Base-by-base conservation (phyloP, 768 basidiomycete genomes). In the Tylopilus plumbeoviolaceoides region DNA sequence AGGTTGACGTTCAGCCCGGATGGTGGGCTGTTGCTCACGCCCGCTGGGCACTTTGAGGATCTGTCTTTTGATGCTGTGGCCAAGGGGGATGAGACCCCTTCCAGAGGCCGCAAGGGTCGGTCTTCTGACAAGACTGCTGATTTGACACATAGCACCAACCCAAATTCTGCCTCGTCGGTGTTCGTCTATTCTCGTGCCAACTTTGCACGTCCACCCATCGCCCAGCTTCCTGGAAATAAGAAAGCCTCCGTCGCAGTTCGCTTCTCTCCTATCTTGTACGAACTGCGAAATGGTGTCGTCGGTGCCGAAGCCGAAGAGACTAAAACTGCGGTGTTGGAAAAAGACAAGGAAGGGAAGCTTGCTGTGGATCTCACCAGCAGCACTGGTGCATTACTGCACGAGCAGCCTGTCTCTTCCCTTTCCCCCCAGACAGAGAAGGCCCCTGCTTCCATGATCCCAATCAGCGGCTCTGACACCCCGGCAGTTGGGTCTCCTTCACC, bases 1-100 rank as follows among this genome's bases (percentile, higher is more conserved):
- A 80, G 97, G 33, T 74, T 99, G 55, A 87, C 88, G 11, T 99
- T 98, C 72, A 93, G 91, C 50, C 91, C 95, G 2, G 97, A 99
- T 66, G 97, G 97, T 0, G 91, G 87, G 10, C 75, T 99, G 33
- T 78, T 99, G 42, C 75, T 98, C 59, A 98, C 97, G 0, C 97
- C 97, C 0, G 95, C 97, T 1, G 97, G 97, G 1, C 91, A 95
- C 65, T 98, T 97, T 62, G 95, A 98, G 66, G 95, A 98, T 68
- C 89, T 91, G 4, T 83, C 88, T 14, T 83, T 80, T 46, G 47
- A 67, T 10, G 70, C 73, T 12, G 50, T 41, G 6, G 27, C 47
- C 39, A 70, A 67, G 57, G 70, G 66, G 28, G 72, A 72, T 47
- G 63, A 62, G 50, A 77, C 78, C 4, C 80, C 83, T 5, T 59